phyloP scores from a whole-genome alignment of 2,329 filamentous ascomycete genomes.

The Arthrobotrys pseudoclavata region DNA sequence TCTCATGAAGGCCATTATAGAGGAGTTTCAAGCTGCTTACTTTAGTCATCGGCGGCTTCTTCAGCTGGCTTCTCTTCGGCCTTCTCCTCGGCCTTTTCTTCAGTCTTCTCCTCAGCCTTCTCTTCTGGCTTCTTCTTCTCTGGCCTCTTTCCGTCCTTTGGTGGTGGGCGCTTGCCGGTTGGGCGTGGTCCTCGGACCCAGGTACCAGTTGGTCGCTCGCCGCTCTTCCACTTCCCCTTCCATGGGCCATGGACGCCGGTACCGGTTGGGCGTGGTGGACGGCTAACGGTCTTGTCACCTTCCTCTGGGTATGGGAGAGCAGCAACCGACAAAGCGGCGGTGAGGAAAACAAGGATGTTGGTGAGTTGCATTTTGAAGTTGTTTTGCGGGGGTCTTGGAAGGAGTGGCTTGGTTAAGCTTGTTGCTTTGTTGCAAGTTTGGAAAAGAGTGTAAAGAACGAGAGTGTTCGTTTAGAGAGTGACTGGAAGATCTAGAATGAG shows the following conservation, averaged over 20 bases:
- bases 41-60: slow-evolving; percentile 8
- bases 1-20: neutral
- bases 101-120: slow-evolving; percentile 1
- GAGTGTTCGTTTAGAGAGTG: slow-evolving; percentile 26
- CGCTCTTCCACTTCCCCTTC: slow-evolving; percentile 19
- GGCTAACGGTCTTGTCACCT: neutral
- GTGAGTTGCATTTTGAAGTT: slow-evolving; percentile 43
- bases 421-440: slow-evolving; percentile 6
- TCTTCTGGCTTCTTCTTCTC: neutral
- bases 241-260: slow-evolving; percentile 25
- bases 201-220: slow-evolving; percentile 1
- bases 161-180: neutral
- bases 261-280: slow-evolving; percentile 22
- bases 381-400: neutral
- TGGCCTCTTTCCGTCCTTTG: slow-evolving; percentile 10
- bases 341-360: slow-evolving; percentile 38
- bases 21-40: neutral
- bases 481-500: slow-evolving; percentile 48
- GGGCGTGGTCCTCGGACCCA: neutral
- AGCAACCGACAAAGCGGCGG: slow-evolving; percentile 35
- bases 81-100: neutral
- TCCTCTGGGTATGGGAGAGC: slow-evolving; percentile 17
- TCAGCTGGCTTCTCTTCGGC: slow-evolving; percentile 21
- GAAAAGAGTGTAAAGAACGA: slow-evolving; percentile 36
- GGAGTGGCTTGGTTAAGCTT: slow-evolving; percentile 34